Evolutionary conservation across 192 early-diverging fungal species (phyloP).

Genomic region (Diversispora eburnea): DNA sequence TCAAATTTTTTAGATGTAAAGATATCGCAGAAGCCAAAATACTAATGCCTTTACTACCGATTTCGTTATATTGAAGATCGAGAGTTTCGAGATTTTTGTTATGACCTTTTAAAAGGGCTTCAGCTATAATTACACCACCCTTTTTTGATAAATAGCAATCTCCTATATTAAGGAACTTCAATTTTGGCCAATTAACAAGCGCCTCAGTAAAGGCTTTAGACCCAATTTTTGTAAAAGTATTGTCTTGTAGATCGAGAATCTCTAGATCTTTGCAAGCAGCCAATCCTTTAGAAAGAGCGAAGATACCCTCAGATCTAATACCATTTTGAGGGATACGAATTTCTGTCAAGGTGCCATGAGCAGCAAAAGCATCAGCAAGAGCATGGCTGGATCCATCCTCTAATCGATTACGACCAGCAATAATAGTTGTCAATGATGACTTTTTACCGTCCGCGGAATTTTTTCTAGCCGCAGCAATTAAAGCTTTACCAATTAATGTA

Average conservation of each 20-base stretch:
- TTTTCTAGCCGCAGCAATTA: conserved; percentile 72
- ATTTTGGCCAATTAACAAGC: conserved; percentile 71
- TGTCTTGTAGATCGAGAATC: conserved; percentile 91
- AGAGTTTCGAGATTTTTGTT: conserved; percentile 58
- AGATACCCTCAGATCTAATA: conserved; percentile 92
- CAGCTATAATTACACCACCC: conserved; percentile 65
- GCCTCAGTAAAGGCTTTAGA: conserved; percentile 74
- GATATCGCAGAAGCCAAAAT: conserved; percentile 65
- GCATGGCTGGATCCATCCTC: conserved; percentile 77
- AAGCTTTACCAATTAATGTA: conserved; percentile 76
- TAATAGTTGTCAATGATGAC: conserved; percentile 73
- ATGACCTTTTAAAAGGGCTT: conserved; percentile 58
- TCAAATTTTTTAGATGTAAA: conserved; percentile 59
- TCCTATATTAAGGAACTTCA: conserved; percentile 80
- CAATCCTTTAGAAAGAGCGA: conserved; percentile 65
- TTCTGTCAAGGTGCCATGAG: conserved; percentile 69
- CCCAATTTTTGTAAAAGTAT: conserved; percentile 87
- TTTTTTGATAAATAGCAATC: conserved; percentile 82
- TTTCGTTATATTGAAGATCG: conserved; percentile 86
- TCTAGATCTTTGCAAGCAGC: conserved; percentile 62
- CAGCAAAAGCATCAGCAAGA: conserved; percentile 78
- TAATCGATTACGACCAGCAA: conserved; percentile 91
- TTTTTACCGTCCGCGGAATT: conserved; percentile 56
- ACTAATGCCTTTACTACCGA: conserved; percentile 69
- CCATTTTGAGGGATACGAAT: conserved; percentile 96